Conservation (phyloP, 2,329 filamentous ascomycete species). For the Cladobotryum protrusum region DNA sequence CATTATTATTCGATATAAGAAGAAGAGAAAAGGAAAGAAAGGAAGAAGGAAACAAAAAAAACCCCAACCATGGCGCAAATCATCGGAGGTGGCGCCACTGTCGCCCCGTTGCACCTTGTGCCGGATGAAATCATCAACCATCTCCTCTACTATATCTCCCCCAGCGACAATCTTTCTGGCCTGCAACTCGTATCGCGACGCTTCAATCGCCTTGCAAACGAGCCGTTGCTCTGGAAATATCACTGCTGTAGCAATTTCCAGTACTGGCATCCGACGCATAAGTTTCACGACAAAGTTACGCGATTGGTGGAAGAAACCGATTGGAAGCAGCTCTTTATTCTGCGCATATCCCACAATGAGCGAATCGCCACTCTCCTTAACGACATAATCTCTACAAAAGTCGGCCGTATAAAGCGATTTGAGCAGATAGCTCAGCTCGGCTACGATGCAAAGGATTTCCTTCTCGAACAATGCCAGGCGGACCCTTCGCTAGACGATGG, state of each 20-base stretch:
- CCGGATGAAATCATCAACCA: constrained; percentile 82
- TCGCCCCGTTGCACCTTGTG: constrained; percentile 41
- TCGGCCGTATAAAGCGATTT: constrained; percentile 62
- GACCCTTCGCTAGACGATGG: constrained; percentile 61
- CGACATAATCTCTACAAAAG: constrained; percentile 63
- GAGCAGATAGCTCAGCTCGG: constrained; percentile 65
- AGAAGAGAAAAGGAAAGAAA: too few relatives aligned
- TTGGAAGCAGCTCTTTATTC: constrained; percentile 67
- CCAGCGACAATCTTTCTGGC: constrained; percentile 43
- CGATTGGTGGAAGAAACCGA: constrained; percentile 50
- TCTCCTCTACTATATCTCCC: constrained; percentile 61
- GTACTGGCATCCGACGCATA: constrained; percentile 67
- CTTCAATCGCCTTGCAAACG: constrained; percentile 59
- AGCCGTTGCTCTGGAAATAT: constrained; percentile 71
- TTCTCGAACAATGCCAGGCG: constrained; percentile 59
- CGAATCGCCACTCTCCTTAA: constrained; percentile 53
- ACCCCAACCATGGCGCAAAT: constrained; percentile 5
- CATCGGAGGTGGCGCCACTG: constrained; percentile 6
- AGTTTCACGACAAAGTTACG: constrained; percentile 50
- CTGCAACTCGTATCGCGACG: constrained; percentile 54
- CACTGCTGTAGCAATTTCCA: constrained; percentile 64
- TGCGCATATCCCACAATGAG: constrained; percentile 47
- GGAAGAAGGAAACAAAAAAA: too few relatives aligned
- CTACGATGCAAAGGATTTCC: constrained; percentile 82
- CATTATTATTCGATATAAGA: too few relatives aligned